phyloP scores from a whole-genome alignment of 2,329 filamentous ascomycete species.

The Aurifilum marmelostoma region DNA sequence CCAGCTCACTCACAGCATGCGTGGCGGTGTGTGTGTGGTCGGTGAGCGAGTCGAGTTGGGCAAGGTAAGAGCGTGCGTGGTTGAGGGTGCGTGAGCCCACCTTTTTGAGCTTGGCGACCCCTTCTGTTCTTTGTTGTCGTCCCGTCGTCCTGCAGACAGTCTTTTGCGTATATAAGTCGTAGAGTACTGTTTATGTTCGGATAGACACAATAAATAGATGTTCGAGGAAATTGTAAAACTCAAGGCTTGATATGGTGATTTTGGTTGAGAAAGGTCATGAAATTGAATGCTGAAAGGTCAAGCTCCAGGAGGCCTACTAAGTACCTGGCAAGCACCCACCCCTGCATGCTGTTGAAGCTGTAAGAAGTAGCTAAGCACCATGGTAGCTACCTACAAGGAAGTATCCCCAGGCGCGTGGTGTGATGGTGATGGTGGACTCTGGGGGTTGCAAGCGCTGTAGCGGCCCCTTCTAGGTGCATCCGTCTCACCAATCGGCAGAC shows the following conservation, averaged over 20 bases:
- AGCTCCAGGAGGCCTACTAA: too few species aligned
- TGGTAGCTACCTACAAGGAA: too few species aligned
- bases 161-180: not conserved
- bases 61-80: not conserved
- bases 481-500: conserved; percentile 22
- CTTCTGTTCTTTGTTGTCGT: not conserved
- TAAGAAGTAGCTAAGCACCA: too few species aligned
- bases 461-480: not conserved
- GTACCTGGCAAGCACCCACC: too few species aligned
- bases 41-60: not conserved
- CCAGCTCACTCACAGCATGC: not conserved
- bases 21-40: not conserved
- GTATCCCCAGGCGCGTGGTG: too few species aligned
- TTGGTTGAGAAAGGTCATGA: too few species aligned
- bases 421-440: not conserved
- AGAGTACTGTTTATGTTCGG: not conserved
- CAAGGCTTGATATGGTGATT: too few species aligned
- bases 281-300: too few species aligned
- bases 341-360: too few species aligned
- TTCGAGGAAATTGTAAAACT: not conserved
- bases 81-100: not conserved
- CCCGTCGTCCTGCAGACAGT: not conserved
- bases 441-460: not conserved
- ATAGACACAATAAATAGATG: not conserved
- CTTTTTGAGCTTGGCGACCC: not conserved